A percentile compares a stretch with the other conserved stretches of the same genome.
Conservation (phyloP, 2,329 filamentous ascomycete species). For the Lachnellula arida region DNA sequence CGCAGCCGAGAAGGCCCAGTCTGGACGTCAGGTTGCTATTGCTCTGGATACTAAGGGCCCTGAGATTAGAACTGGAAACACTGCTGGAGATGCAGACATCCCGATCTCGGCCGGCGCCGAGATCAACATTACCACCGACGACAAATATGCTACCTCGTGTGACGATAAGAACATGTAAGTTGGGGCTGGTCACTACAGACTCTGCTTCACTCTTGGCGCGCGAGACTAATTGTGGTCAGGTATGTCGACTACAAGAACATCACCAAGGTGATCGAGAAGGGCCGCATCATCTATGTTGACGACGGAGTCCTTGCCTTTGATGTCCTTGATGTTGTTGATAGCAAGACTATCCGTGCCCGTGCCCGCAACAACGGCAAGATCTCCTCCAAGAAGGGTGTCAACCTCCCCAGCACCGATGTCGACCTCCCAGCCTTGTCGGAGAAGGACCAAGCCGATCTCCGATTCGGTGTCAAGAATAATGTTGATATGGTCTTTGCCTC, state of each 20-base stretch:
- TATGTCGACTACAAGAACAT: constrained; percentile 99
- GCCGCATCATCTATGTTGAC: constrained; percentile 95
- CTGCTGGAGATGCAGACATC: constrained; percentile 63
- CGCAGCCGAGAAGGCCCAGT: constrained; percentile 71
- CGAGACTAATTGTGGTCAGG: constrained; percentile 44
- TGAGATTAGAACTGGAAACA: constrained; percentile 81
- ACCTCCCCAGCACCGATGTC: constrained; percentile 97
- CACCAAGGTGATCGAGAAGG: constrained; percentile 90
- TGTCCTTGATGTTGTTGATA: constrained; percentile 81
- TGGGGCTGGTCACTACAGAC: not conserved
- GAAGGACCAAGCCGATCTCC: constrained; percentile 93
- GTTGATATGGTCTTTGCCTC: constrained; percentile 99
- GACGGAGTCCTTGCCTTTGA: constrained; percentile 97
- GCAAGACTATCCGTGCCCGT: constrained; percentile 79
- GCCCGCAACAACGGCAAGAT: constrained; percentile 98
- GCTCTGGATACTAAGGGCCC: constrained; percentile 83
- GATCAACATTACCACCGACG: constrained; percentile 96
- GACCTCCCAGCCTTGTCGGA: constrained; percentile 95
- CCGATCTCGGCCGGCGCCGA: constrained; percentile 79
- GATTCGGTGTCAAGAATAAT: constrained; percentile 95
- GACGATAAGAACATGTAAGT: constrained; percentile 91
- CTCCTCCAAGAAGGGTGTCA: constrained; percentile 98
- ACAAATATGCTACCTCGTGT: constrained; percentile 77
- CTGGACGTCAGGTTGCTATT: constrained; percentile 88
- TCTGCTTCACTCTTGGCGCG: not conserved